Base-by-base conservation (phyloP, 306 rosid genomes). In the Nissolia schottii region DNA sequence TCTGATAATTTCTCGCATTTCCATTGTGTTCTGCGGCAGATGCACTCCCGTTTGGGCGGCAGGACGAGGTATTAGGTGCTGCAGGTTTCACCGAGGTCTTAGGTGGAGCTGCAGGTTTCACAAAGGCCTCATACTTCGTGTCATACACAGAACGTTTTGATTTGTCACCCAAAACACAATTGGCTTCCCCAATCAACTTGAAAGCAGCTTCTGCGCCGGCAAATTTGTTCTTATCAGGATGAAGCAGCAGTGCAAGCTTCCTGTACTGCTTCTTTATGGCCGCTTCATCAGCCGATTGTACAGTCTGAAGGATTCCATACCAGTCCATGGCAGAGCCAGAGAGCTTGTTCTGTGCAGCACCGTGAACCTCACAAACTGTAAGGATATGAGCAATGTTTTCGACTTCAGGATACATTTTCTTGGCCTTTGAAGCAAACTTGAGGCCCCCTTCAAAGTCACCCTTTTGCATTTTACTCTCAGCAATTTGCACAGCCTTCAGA, bases 121-220 rank as follows among this genome's bases (percentile, higher is more conserved):
- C 28, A 2, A 37, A 56, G 19, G 25, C 64, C 67, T 64, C 73
- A 50, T 34, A 79, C 40, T 73, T 86, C 24, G 50, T 58, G 49
- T 93, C 96, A 54, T 78, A 86, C 2, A 55, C 7, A 19, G 77
- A 55, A 4, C 93, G 91, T 24, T 77, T 90, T 23, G 74, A 64
- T 70, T 58, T 77, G 83, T 93, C 96, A 18, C 78, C 23, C 51
- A 93, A 88, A 16, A 90, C 65, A 70, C 90, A 82, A 48, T 93
- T 80, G 53, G 97, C 97, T 76, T 93, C 97, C 51, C 85, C 95
- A 50, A 90, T 74, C 65, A 88, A 72, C 84, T 93, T 93, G 79
- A 93, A 93, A 76, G 98, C 97, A 79, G 93, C 87, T 73, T 93
- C 98, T 0, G 98, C 96, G 61, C 98, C 92, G 29, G 88, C 63